Conservation (phyloP, 805 yeast genomes). For the Candida oleophila region DNA sequence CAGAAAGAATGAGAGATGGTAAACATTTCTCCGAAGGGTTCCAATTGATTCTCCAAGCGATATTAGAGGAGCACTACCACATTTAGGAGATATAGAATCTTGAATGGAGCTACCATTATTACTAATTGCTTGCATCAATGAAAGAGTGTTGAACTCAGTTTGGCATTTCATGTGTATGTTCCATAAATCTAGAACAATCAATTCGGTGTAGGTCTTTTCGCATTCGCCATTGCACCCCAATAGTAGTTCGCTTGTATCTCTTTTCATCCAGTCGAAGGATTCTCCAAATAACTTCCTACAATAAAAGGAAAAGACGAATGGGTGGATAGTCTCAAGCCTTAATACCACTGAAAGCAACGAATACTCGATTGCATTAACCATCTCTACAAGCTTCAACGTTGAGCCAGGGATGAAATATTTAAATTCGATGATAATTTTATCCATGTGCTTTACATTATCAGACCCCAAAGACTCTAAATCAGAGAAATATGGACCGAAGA, state of each 20-base stretch:
- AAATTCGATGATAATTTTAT: slow-evolving; percentile 8
- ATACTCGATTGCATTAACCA: slow-evolving; percentile 19
- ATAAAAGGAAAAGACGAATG: slow-evolving; percentile 30
- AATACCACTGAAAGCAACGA: slow-evolving; percentile 20
- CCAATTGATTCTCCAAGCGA: not conserved
- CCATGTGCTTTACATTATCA: slow-evolving; percentile 3
- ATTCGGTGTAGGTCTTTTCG: not conserved
- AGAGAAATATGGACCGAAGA: slow-evolving; percentile 7
- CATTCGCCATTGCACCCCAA: not conserved
- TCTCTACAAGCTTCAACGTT: slow-evolving; percentile 5
- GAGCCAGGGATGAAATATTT: slow-evolving; percentile 7
- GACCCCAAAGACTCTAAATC: not conserved
- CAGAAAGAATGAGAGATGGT: not conserved
- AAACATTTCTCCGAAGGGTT: not conserved
- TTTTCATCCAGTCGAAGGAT: slow-evolving; percentile 17
- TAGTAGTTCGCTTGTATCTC: slow-evolving; percentile 5
- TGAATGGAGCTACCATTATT: not conserved
- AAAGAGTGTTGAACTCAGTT: slow-evolving; percentile 19
- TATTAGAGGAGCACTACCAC: too few species aligned
- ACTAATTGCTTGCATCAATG: slow-evolving; percentile 2
- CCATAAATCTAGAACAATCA: slow-evolving; percentile 5
- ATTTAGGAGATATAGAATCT: not conserved
- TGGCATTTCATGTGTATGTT: slow-evolving; percentile 15
- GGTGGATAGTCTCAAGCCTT: slow-evolving; percentile 27
- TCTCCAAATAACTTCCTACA: slow-evolving; percentile 23